A percentile compares a stretch with the other conserved stretches of the same genome.
phyloP scores from a whole-genome alignment of 2,329 filamentous ascomycete species.

The Dactylonectria macrodidyma region DNA sequence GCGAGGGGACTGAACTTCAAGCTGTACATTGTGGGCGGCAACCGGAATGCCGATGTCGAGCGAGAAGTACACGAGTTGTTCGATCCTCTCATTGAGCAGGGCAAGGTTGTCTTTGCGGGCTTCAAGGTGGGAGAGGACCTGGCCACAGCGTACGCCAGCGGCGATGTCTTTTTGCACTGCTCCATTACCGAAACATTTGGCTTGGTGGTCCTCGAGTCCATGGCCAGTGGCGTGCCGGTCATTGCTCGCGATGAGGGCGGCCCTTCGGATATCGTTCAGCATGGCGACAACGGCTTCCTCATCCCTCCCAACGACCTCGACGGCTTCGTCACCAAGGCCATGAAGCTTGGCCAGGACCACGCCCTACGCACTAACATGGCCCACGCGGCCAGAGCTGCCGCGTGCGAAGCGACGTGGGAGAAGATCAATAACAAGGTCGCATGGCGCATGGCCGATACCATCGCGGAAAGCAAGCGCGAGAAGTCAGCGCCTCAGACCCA shows the following conservation, averaged over 20 bases:
- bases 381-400: constrained; percentile 65
- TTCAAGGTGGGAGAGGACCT: constrained; percentile 74
- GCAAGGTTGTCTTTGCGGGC: constrained; percentile 76
- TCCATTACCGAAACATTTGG: constrained; percentile 82
- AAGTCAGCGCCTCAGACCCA: constrained; percentile 32
- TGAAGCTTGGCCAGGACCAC: constrained; percentile 63
- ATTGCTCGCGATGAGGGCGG: constrained; percentile 79
- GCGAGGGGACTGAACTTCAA: constrained; percentile 71
- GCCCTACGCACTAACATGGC: constrained; percentile 62
- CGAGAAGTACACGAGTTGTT: constrained; percentile 74
- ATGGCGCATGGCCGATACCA: constrained; percentile 72
- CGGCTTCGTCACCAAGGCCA: constrained; percentile 69
- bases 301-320: constrained; percentile 72
- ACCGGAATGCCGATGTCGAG: constrained; percentile 75
- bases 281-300: constrained; percentile 73
- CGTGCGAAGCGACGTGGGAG: constrained; percentile 78
- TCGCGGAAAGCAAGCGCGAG: constrained; percentile 61
- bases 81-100: constrained; percentile 59
- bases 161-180: constrained; percentile 80
- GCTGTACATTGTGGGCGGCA: constrained; percentile 78
- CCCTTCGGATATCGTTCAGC: constrained; percentile 75
- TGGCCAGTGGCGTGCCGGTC: constrained; percentile 80
- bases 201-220: constrained; percentile 78
- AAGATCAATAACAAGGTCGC: constrained; percentile 80
- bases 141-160: constrained; percentile 77